Base-by-base conservation (phyloP, 2,329 filamentous ascomycete species). In the Fusarium verrucosum region DNA sequence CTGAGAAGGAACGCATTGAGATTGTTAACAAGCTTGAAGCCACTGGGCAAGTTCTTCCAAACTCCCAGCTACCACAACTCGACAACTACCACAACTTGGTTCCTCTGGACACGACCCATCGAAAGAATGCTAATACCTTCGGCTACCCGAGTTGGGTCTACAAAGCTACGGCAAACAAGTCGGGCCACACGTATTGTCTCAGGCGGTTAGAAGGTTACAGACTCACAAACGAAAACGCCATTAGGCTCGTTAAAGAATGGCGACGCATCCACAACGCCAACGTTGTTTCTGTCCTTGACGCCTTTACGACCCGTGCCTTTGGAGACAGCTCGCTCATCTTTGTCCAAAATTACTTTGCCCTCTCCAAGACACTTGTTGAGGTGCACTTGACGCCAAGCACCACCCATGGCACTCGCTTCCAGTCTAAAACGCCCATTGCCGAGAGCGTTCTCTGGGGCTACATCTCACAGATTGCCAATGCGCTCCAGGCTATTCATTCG, bases 321-420 rank as follows among this genome's bases (percentile, higher is more conserved):
- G 92, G 92, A 52, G 95, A 98, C 75, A 96, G 92, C 77, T 98
- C 95, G 4, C 84, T 99, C 51, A 90, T 99, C 44, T 91, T 99
- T 72, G 93, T 96, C 22, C 95, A 92, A 62, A 92, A 96, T 75
- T 99, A 97, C 73, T 92, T 95, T 72, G 94, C 95, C 2, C 83
- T 95, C 19, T 92, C 94, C 4, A 96, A 95, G 77, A 97, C 94
- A 0, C 84, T 99, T 22, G 87, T 90, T 30, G 94, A 98, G 72
- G 87, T 91, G 70, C 92, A 97, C 72, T 88, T 93, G 62, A 70
- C 80, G 20, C 50, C 76, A 13, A 72, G 58, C 16, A 56, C 73
- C 72, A 75, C 74, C 66, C 77, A 78, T 74, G 77, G 76, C 75
- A 83, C 54, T 74, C 81, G 80, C 55, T 81, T 75, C 69, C 79